Evolutionary conservation across 371 early-diverging fungal genomes (phyloP).

Genomic region (Zychaea mexicana): DNA sequence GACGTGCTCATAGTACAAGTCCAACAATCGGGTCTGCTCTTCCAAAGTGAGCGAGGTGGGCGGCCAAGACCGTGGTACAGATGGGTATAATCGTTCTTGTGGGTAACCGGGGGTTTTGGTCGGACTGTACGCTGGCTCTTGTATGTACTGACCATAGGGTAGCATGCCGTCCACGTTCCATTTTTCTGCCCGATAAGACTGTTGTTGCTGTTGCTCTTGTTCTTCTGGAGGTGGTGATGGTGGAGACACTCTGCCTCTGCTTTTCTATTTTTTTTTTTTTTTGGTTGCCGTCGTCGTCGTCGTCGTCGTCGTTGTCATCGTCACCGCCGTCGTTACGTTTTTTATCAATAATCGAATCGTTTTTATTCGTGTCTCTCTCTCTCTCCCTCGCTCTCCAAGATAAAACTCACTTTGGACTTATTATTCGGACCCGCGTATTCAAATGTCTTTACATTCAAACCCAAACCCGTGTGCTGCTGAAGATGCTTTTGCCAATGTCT

Average conservation of each 20-base stretch:
- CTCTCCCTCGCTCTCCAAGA: too few relatives aligned
- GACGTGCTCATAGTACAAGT: constrained; percentile 54
- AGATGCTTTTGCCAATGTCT: background rate
- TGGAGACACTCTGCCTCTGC: too few relatives aligned
- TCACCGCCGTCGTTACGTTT: too few relatives aligned
- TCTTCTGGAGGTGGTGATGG: too few relatives aligned
- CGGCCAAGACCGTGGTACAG: background rate
- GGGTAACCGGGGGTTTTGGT: constrained; percentile 13
- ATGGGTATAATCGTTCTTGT: background rate
- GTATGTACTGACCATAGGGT: constrained; percentile 17
- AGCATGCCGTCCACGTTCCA: constrained; percentile 7
- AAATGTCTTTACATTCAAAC: background rate
- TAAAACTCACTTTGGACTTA: background rate
- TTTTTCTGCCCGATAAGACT: background rate
- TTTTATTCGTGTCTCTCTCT: too few relatives aligned
- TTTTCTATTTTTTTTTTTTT: too few relatives aligned
- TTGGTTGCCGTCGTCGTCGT: background rate
- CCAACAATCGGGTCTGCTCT: constrained; percentile 42
- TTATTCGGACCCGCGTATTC: background rate
- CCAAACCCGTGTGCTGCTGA: background rate
- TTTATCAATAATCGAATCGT: too few relatives aligned
- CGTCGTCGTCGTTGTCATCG: too few relatives aligned
- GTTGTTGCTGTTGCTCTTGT: background rate
- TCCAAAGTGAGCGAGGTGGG: constrained; percentile 7
- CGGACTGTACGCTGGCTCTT: constrained; percentile 3